These are phyloP conservation scores for Prosopis cineraria DNA, from an alignment of 306 rosid genomes.

Conservation along the genomic window DNA sequence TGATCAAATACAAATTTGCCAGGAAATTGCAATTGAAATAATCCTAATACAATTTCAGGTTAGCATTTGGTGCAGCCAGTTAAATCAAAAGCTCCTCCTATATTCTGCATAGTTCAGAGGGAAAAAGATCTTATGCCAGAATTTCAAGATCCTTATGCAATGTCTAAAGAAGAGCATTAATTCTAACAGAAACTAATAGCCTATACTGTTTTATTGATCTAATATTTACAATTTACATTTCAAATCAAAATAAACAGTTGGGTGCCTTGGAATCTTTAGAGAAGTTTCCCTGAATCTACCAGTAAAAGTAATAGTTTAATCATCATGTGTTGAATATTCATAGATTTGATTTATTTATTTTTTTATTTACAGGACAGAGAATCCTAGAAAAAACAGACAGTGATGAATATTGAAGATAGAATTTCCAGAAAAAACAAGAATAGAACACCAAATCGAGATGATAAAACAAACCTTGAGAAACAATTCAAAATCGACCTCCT, in stretches of 20 bases:
- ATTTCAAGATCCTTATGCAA: background rate
- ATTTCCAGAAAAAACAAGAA: slow-evolving; percentile 30
- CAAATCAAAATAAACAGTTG: background rate
- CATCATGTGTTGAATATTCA: too few species aligned
- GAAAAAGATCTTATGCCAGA: background rate
- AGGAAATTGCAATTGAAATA: background rate
- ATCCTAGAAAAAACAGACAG: background rate
- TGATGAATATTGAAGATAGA: slow-evolving; percentile 21
- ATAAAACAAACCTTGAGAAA: slow-evolving; percentile 75
- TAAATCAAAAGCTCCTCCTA: background rate
- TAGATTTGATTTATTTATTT: too few species aligned
- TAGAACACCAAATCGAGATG: slow-evolving; percentile 23
- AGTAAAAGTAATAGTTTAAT: background rate
- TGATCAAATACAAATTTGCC: background rate
- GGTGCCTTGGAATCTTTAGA: background rate
- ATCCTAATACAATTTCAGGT: slow-evolving; percentile 15
- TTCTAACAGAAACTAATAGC: background rate
- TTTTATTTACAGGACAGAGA: slow-evolving; percentile 4
- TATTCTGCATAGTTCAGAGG: background rate
- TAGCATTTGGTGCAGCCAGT: background rate
- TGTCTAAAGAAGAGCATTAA: background rate
- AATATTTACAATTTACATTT: background rate
- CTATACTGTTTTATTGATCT: background rate
- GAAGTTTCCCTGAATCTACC: background rate
- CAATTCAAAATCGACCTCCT: slow-evolving; percentile 87